phyloP scores from a whole-genome alignment of 73 alveolate species.

The Paramecium pentaurelia region DNA sequence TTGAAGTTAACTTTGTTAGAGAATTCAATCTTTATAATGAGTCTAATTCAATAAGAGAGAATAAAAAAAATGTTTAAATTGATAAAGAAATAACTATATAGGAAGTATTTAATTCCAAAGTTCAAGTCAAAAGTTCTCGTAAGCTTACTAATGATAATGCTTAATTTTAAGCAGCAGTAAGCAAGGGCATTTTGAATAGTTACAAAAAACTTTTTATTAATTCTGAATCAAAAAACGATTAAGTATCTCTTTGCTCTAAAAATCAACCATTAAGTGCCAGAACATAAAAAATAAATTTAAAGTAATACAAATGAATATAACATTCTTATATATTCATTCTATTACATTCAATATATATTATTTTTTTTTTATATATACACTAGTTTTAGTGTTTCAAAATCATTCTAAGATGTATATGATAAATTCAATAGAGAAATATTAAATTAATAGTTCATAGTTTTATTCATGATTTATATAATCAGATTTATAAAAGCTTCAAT shows the following conservation, averaged over 20 bases:
- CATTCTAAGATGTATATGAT: too few species aligned
- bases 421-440: too few species aligned
- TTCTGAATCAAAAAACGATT: background rate
- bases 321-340: background rate
- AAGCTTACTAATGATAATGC: background rate
- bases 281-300: background rate
- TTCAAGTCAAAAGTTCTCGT: background rate
- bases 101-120: background rate
- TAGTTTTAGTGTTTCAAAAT: background rate
- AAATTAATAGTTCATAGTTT: background rate
- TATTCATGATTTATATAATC: background rate
- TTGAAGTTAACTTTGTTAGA: background rate
- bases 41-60: background rate
- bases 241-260: background rate
- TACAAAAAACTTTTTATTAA: background rate
- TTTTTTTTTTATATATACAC: background rate
- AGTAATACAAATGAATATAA: background rate
- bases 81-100: background rate
- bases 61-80: background rate
- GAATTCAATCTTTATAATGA: background rate
- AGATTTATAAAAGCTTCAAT: background rate
- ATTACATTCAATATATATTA: background rate
- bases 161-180: background rate
- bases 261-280: background rate
- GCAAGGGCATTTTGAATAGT: background rate